Percentiles rank a stretch among this genome's conserved stretches.
These are phyloP conservation scores for Cicer pinnatifidum DNA, from an alignment of 306 rosid species.

Conservation along the genomic window DNA sequence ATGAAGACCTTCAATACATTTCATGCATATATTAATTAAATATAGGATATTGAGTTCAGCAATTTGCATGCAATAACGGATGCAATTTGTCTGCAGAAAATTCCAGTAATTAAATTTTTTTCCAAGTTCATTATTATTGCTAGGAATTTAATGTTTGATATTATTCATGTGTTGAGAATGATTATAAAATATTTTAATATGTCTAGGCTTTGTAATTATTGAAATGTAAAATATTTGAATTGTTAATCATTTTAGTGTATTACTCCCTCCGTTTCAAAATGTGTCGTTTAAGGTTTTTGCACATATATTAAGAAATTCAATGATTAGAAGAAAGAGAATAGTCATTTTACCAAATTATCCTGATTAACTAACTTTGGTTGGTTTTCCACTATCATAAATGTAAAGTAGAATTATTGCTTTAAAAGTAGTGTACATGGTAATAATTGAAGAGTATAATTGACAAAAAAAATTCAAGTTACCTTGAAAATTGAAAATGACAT, in stretches of 20 bases:
- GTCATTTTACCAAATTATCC: too few species aligned
- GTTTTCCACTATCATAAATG: too few species aligned
- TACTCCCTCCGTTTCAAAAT: too few species aligned
- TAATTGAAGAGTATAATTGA: too few species aligned
- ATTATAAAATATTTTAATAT: not conserved
- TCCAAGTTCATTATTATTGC: constrained; percentile 15
- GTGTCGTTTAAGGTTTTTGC: too few species aligned
- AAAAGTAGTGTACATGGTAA: too few species aligned
- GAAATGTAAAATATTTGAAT: constrained; percentile 12
- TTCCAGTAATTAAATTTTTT: constrained; percentile 5
- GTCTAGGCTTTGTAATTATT: not conserved
- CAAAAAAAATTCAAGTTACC: too few species aligned
- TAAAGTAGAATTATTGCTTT: too few species aligned
- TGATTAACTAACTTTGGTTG: too few species aligned
- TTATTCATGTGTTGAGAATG: constrained; percentile 7
- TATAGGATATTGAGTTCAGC: not conserved
- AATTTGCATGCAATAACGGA: constrained; percentile 21
- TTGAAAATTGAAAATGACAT: too few species aligned
- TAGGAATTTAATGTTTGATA: constrained; percentile 24
- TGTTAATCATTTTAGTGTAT: constrained; percentile 7
- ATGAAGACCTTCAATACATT: constrained; percentile 7
- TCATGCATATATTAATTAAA: constrained; percentile 27
- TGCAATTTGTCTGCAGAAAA: not conserved
- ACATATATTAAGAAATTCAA: too few species aligned
- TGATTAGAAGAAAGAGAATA: too few species aligned